Evolutionary conservation across 2,329 filamentous ascomycete species (phyloP), one percentile per base, ranked within the genome.

Genomic region (Phaeosphaeria sp.): DNA sequence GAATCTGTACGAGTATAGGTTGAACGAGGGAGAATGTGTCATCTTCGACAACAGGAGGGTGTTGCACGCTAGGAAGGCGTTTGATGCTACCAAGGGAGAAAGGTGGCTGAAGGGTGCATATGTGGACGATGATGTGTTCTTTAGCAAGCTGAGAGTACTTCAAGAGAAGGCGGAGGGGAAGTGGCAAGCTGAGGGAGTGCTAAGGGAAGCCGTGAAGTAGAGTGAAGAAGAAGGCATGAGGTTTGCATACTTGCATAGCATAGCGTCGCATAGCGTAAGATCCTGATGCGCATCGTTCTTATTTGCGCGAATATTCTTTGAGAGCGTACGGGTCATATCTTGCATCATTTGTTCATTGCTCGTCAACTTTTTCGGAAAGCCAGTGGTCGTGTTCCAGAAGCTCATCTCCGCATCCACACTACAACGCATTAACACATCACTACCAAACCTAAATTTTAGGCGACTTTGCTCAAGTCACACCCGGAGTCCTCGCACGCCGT

Each of bases 1-100:
- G 3, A 86, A 86, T 58, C 77, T 92, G 52, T 90, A 89, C 70
- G 84, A 94, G 80, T 82, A 89, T 57, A 89, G 89, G 76, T 81
- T 97, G 76, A 81, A 87, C 53, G 87, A 91, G 3, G 95, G 94
- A 2, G 91, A 97, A 71, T 96, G 92, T 73, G 93, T 93, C 13
- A 84, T 99, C n/a, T 98, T 99, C 73, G 90, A 96, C 74, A 98
- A 98, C 73, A 80, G 87, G 57, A 84, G 94, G 18, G 83, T 96
- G n/a, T 77, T 96, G 72, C 95, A 98, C 80, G 94, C 93, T 0
- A 83, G 95, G 3, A 84, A 82, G 17, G 86, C 87, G 27, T 98
- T 98, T 76, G 87, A 94, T 72, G 78, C 82, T 0, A 78, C 78
- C 0, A 82, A 83, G 6, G 91, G 91, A 0, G 84, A 88, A 60